Conservation (phyloP, 1,284 basidiomycete species). For the Golubevia pallescens region DNA sequence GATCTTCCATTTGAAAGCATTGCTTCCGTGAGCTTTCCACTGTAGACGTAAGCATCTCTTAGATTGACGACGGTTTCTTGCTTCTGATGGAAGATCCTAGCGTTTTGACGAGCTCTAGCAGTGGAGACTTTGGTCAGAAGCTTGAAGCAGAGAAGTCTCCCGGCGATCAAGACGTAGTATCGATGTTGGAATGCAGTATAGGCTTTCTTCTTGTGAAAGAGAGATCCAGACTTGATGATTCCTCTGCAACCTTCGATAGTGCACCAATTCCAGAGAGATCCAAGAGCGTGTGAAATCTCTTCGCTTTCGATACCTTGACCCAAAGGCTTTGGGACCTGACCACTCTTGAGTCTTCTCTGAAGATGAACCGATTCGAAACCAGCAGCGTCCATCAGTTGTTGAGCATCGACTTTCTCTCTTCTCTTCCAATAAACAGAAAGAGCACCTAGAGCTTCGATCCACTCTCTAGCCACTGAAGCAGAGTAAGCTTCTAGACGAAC, state of each 20-base stretch:
- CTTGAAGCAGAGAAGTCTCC: constrained; percentile 51
- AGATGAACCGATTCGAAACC: not conserved
- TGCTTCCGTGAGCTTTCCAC: constrained; percentile 46
- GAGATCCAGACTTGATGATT: constrained; percentile 74
- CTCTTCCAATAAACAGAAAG: constrained; percentile 78
- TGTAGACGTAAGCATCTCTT: constrained; percentile 59
- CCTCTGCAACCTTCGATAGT: constrained; percentile 75
- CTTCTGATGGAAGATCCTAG: constrained; percentile 53
- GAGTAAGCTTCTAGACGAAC: constrained; percentile 73
- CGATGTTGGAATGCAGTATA: constrained; percentile 40
- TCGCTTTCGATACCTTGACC: constrained; percentile 1
- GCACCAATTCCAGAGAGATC: constrained; percentile 80
- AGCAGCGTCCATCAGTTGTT: constrained; percentile 75
- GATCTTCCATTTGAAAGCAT: constrained; percentile 17
- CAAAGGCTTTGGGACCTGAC: not conserved
- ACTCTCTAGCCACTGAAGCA: constrained; percentile 73
- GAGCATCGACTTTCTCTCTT: constrained; percentile 74
- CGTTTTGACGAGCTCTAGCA: constrained; percentile 55
- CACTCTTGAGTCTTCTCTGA: not conserved
- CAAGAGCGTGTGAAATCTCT: constrained; percentile 69
- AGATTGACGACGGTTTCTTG: constrained; percentile 51
- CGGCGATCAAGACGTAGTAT: constrained; percentile 50
- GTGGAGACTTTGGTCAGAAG: constrained; percentile 43
- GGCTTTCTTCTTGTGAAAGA: constrained; percentile 70
- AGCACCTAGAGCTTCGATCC: constrained; percentile 75